Evolutionary conservation across 148 eudicot genomes (phyloP).

Genomic region (Nepenthes gracilis): DNA sequence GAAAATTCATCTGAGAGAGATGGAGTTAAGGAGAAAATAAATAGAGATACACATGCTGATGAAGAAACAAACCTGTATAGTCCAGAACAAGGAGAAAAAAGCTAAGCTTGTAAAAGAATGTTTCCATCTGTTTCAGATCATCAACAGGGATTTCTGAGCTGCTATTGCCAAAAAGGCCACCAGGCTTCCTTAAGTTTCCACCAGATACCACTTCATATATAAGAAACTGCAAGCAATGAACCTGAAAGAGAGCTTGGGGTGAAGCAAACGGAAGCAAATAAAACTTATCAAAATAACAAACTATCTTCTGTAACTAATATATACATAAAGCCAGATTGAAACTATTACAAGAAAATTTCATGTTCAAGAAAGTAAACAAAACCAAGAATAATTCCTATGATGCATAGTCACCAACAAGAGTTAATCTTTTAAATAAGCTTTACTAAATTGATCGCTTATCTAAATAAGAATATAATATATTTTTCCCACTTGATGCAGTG

Average conservation of each 20-base stretch:
- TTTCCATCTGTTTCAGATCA: conserved; percentile 89
- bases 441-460: no score
- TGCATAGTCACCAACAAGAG: no score
- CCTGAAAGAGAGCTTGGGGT: conserved; percentile 27
- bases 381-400: no score
- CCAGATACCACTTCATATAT: conserved; percentile 98
- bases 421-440: no score
- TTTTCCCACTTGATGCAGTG: no score
- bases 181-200: conserved; percentile 86
- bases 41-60: not conserved
- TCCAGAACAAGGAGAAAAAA: conserved; percentile 91
- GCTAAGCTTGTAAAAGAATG: conserved; percentile 96
- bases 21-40: not conserved
- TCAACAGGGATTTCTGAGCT: conserved; percentile 83
- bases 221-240: conserved; percentile 94
- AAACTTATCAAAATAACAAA: not conserved
- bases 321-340: no score
- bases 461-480: no score
- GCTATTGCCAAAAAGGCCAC: conserved; percentile 89
- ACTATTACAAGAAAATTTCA: no score
- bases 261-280: not conserved
- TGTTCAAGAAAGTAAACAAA: no score
- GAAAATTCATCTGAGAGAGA: not conserved
- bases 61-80: conserved; percentile 57
- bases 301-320: no score